phyloP scores from a whole-genome alignment of 2,329 filamentous ascomycete species.

The Lachnellula occidentalis region DNA sequence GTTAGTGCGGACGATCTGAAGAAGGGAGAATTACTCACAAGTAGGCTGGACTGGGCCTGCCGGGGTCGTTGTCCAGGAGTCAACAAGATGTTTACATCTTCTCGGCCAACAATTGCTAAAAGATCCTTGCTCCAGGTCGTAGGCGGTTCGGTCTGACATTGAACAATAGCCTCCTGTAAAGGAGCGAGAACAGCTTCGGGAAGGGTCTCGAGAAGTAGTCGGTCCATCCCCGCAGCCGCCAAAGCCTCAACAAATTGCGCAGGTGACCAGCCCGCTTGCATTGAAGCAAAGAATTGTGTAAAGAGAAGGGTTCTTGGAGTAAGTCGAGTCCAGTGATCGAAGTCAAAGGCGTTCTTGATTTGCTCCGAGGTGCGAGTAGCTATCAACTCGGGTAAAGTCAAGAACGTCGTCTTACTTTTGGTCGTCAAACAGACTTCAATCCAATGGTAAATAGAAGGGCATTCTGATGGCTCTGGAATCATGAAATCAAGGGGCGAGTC shows the following conservation, averaged over 20 bases:
- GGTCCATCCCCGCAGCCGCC: constrained; percentile 61
- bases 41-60: constrained; percentile 20
- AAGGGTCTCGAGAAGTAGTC: constrained; percentile 68
- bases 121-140: constrained; percentile 67
- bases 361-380: constrained; percentile 25
- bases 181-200: constrained; percentile 79
- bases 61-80: constrained; percentile 38
- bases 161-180: constrained; percentile 76
- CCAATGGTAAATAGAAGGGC: constrained; percentile 55
- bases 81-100: constrained; percentile 69
- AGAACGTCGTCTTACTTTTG: constrained; percentile 35
- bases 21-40: constrained; percentile 15
- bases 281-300: constrained; percentile 57
- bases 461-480: constrained; percentile 45
- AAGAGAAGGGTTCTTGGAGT: constrained; percentile 68
- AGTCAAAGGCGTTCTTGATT: constrained; percentile 9
- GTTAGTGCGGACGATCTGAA: constrained; percentile 10
- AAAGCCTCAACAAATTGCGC: constrained; percentile 69
- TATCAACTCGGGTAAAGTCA: constrained; percentile 45
- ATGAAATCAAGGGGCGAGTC: constrained; percentile 14
- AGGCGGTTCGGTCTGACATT: constrained; percentile 77
- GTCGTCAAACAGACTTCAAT: constrained; percentile 37
- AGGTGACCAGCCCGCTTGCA: constrained; percentile 46
- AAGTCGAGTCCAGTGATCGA: constrained; percentile 24
- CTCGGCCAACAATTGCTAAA: constrained; percentile 70